Evolutionary conservation across 108 stramenopile genomes (phyloP), one percentile per base, ranked within the genome.

Genomic region (Fistulifera pelliculosa): DNA sequence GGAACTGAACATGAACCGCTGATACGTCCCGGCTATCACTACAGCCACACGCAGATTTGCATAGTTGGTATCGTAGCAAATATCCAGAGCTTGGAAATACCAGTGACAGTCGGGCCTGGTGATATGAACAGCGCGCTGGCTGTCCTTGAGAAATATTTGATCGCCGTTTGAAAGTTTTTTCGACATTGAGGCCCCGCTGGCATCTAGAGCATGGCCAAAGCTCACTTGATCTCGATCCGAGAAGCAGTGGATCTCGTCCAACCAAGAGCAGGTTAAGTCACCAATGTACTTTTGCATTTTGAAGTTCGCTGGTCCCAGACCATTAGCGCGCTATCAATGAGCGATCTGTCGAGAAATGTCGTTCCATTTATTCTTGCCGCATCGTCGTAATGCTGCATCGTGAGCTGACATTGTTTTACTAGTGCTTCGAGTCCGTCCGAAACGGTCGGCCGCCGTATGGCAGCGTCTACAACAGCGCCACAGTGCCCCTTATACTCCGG

Each of bases 141-240:
- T 35, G 31, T 35, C 31, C 8, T 35, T 35, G 31, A 35, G 8
- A 8, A 35, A 35, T 35, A 35, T 3, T 35, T 35, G 31, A 35
- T 35, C 31, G 31, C 31, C 31, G 8, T 35, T 35, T 35, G 31
- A 8, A 35, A 35, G 31, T 8, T 35, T 8, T 35, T 35, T 35
- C 31, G 31, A 35, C 31, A 35, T 8, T 3, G 31, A 35, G 8
- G 31, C 31, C 31, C 31, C 31, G 8, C 31, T 35, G 31, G 31
- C 31, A 8, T 35, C 31, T 35, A 50, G 49, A 15, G 23, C 49
- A 10, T 23, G 26, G 2, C 49, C 49, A 25, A 66, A 66, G 26
- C 48, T 50, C 3, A 66, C 27, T 59, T 66, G 65, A 53, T 66
- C 65, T 15, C 65, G 65, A 59, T 66, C 65, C 1, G 47, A 48